Evolutionary conservation across 805 yeast species (phyloP).

Genomic region (Ogataea saltuana): DNA sequence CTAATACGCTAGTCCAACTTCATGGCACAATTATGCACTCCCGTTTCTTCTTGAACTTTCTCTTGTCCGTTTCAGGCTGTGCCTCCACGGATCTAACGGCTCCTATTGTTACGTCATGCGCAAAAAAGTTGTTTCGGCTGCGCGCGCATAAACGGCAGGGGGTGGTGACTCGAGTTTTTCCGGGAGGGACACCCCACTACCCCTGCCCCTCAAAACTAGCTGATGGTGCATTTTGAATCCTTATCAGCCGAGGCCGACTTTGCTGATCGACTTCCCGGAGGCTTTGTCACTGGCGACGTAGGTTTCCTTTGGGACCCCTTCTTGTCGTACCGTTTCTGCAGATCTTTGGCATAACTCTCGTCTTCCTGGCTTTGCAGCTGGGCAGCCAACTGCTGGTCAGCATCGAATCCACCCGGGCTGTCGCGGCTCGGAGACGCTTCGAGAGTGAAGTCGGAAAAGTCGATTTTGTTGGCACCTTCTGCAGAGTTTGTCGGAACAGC

Average conservation of each 20-base stretch:
- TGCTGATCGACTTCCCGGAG: slow-evolving; percentile 3
- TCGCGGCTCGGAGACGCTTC: slow-evolving; percentile 17
- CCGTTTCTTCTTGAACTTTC: too few relatives aligned
- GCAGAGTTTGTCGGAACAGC: too few relatives aligned
- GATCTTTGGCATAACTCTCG: slow-evolving; percentile 28
- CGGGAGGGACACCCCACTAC: neutral
- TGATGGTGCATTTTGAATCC: slow-evolving; percentile 1
- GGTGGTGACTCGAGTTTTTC: too few relatives aligned
- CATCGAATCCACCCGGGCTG: slow-evolving; percentile 4
- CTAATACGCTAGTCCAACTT: neutral
- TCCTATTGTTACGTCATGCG: slow-evolving; percentile 1
- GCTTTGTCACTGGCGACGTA: neutral
- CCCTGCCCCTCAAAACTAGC: neutral
- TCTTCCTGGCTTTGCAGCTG: slow-evolving; percentile 38
- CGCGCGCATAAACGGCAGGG: neutral
- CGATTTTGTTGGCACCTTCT: slow-evolving; percentile 5
- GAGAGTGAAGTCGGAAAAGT: slow-evolving; percentile 26
- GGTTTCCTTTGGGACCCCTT: neutral
- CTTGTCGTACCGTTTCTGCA: slow-evolving; percentile 28
- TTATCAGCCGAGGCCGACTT: neutral
- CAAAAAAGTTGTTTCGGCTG: neutral
- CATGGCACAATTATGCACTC: too few relatives aligned
- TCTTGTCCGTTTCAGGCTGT: neutral
- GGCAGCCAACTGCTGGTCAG: slow-evolving; percentile 31
- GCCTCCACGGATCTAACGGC: neutral